Percentiles rank a stretch among this genome's conserved stretches.
These are phyloP conservation scores for Phytophthora fragariae DNA, from an alignment of 352 stramenopile species.

Conservation along the genomic window DNA sequence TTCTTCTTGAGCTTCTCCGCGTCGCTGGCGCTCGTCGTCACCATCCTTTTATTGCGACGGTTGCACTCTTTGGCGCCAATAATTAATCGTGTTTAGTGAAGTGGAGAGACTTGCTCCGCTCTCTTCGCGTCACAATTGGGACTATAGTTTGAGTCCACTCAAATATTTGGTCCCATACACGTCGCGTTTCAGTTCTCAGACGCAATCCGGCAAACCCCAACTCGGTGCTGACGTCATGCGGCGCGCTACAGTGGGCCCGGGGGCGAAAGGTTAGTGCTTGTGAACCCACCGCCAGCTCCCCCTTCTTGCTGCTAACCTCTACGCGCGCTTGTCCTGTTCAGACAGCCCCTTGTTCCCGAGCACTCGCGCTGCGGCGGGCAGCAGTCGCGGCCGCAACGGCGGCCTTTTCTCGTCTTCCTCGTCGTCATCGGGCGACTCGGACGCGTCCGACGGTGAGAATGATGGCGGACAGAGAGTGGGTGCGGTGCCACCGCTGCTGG, in stretches of 20 bases:
- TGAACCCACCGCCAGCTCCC: not conserved
- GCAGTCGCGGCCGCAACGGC: constrained; percentile 39
- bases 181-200: not conserved
- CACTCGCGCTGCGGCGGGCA: constrained; percentile 19
- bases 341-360: constrained; percentile 31
- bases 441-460: constrained; percentile 31
- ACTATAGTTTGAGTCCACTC: not conserved
- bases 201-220: constrained; percentile 10
- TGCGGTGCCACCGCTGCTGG: constrained; percentile 24
- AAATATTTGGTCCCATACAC: not conserved
- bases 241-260: constrained; percentile 28
- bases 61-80: constrained; percentile 2
- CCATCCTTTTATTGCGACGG: constrained; percentile 1
- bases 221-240: constrained; percentile 42
- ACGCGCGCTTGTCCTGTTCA: constrained; percentile 10
- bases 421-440: constrained; percentile 38
- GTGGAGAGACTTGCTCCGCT: constrained; percentile 6
- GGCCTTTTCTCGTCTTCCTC: constrained; percentile 52
- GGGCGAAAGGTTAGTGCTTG: constrained; percentile 28
- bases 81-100: not conserved
- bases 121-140: not conserved
- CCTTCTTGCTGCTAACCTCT: not conserved
- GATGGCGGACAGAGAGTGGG: constrained; percentile 17
- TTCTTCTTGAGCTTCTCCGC: constrained; percentile 31
- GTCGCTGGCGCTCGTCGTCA: constrained; percentile 10